Percentiles rank a stretch among this genome's conserved stretches.
Conservation (phyloP, 2,329 filamentous ascomycete genomes). For the Scedosporium minutisporum region DNA sequence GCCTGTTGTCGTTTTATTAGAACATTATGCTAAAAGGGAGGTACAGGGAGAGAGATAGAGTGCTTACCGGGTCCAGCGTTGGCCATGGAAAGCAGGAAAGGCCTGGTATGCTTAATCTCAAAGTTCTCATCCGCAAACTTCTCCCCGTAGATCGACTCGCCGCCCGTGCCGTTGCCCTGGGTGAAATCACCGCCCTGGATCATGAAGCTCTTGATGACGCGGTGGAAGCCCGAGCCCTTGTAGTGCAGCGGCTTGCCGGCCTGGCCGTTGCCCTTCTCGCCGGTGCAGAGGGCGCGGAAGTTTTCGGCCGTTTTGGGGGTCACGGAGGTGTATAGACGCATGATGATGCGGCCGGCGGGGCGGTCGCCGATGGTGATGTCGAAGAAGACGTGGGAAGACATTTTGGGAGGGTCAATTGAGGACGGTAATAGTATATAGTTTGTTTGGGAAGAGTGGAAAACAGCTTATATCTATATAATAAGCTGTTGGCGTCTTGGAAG, state of each 20-base stretch:
- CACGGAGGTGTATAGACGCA: constrained; percentile 69
- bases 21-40: neutral
- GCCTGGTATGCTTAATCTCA: constrained; percentile 78
- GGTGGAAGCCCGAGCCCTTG: constrained; percentile 89
- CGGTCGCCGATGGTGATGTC: constrained; percentile 75
- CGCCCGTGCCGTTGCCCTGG: constrained; percentile 84
- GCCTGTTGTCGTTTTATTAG: constrained; percentile 32
- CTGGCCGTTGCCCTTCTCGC: constrained; percentile 81
- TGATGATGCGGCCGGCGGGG: constrained; percentile 66
- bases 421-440: constrained; percentile 5
- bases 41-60: constrained; percentile 1
- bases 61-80: constrained; percentile 80
- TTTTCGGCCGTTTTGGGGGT: constrained; percentile 95
- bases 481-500: neutral
- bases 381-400: constrained; percentile 73
- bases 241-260: constrained; percentile 80
- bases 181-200: constrained; percentile 98
- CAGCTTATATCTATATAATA: too few species aligned
- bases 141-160: constrained; percentile 93
- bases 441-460: too few species aligned
- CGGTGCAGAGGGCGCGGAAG: constrained; percentile 89
- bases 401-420: constrained; percentile 18
- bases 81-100: constrained; percentile 94
- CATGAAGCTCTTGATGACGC: constrained; percentile 98
- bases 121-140: constrained; percentile 99